phyloP scores from a whole-genome alignment of 2,329 filamentous ascomycete genomes.

The Penicillium sumatraense region DNA sequence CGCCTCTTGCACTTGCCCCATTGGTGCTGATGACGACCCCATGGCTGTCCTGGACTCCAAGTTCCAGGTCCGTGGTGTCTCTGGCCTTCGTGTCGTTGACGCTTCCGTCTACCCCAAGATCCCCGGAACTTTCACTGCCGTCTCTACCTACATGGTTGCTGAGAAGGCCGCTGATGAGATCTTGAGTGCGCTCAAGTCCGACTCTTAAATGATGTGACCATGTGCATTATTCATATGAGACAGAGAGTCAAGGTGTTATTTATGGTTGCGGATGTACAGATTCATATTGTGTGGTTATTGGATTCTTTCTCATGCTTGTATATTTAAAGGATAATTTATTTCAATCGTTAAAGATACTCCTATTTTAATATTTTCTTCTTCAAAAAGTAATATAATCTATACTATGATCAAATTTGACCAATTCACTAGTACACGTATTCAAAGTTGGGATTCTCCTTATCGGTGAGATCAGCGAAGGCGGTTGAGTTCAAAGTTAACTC shows the following conservation, averaged over 20 bases:
- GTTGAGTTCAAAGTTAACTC: conserved; percentile 40
- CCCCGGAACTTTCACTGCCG: conserved; percentile 57
- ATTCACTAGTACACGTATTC: conserved; percentile 31
- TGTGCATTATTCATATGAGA: neutral
- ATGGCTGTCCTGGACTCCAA: conserved; percentile 60
- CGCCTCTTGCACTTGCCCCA: conserved; percentile 58
- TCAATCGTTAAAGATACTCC: neutral
- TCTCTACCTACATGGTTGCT: conserved; percentile 59
- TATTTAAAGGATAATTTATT: neutral
- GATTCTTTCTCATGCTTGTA: neutral
- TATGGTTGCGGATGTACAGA: neutral
- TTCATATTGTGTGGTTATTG: neutral
- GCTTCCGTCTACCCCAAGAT: conserved; percentile 61
- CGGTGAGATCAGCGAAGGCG: conserved; percentile 55
- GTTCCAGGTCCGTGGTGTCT: conserved; percentile 61
- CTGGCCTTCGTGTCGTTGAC: conserved; percentile 64
- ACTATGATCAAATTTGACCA: too few relatives aligned
- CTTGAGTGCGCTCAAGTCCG: conserved; percentile 20
- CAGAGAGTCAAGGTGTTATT: neutral
- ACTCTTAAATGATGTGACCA: neutral
- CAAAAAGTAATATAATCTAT: too few relatives aligned
- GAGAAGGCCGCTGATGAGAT: conserved; percentile 68
- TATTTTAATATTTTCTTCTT: too few relatives aligned
- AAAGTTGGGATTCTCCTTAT: conserved; percentile 51
- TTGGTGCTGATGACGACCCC: conserved; percentile 57